phyloP scores from a whole-genome alignment of 2,329 filamentous ascomycete species.

The Sporothrix euskadiensis region DNA sequence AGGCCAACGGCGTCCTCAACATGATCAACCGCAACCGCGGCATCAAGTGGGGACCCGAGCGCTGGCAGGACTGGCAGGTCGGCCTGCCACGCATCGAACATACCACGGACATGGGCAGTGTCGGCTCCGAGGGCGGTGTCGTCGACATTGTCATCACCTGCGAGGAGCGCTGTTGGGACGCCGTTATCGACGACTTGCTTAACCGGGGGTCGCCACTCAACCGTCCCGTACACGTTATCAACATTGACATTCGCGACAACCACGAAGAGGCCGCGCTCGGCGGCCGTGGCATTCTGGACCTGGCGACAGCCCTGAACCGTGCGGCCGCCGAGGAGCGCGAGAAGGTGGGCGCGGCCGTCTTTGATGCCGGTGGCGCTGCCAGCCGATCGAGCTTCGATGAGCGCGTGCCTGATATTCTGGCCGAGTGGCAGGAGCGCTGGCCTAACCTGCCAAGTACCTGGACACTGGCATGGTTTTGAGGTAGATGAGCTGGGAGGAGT shows the following conservation, averaged over 20 bases:
- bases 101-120: conserved; percentile 70
- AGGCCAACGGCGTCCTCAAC: conserved; percentile 87
- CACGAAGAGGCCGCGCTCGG: conserved; percentile 94
- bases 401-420: conserved; percentile 86
- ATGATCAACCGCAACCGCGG: conserved; percentile 92
- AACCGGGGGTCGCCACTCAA: conserved; percentile 84
- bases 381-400: conserved; percentile 83
- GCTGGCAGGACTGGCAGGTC: conserved; percentile 96
- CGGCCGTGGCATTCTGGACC: conserved; percentile 85
- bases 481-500: too few relatives aligned
- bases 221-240: conserved; percentile 93
- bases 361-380: conserved; percentile 67
- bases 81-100: conserved; percentile 81
- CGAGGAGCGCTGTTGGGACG: conserved; percentile 97
- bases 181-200: conserved; percentile 90
- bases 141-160: conserved; percentile 96
- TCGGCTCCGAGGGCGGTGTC: conserved; percentile 82
- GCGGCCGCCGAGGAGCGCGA: conserved; percentile 77
- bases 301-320: conserved; percentile 81
- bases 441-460: conserved; percentile 87
- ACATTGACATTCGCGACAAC: conserved; percentile 97
- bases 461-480: conserved; percentile 93
- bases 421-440: conserved; percentile 92
- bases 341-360: conserved; percentile 61
- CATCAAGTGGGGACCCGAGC: conserved; percentile 93